A percentile compares a stretch with the other conserved stretches of the same genome.
Conservation (phyloP, 1,284 basidiomycete species). For the Ganoderma lucidum region DNA sequence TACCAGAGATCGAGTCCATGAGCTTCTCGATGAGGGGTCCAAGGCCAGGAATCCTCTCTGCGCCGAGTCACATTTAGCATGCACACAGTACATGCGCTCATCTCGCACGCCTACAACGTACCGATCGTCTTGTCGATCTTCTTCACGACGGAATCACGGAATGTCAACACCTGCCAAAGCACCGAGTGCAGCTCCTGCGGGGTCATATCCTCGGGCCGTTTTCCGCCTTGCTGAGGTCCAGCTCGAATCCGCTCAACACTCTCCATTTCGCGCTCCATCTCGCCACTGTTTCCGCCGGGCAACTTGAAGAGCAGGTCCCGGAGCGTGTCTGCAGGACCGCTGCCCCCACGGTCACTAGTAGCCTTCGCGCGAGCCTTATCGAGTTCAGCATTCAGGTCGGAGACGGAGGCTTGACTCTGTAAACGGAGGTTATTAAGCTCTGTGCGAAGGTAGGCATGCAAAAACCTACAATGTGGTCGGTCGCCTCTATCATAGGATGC, state of each 20-base stretch:
- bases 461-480: conserved; percentile 66
- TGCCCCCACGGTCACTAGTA: conserved; percentile 47
- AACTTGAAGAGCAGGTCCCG: conserved; percentile 64
- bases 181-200: conserved; percentile 88
- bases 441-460: too few species aligned
- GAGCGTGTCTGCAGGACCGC: conserved; percentile 51
- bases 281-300: conserved; percentile 64
- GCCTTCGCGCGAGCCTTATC: conserved; percentile 70
- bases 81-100: not conserved
- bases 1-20: conserved; percentile 75
- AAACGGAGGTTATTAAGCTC: not conserved
- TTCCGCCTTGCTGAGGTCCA: conserved; percentile 58
- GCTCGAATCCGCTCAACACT: conserved; percentile 76
- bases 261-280: conserved; percentile 81
- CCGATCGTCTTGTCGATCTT: conserved; percentile 88
- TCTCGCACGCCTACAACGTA: conserved; percentile 41
- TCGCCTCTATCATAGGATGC: conserved; percentile 58
- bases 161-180: conserved; percentile 88
- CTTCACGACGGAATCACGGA: conserved; percentile 86
- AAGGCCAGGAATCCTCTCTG: conserved; percentile 78
- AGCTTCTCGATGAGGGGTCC: conserved; percentile 84
- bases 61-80: not conserved
- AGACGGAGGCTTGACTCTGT: conserved; percentile 75
- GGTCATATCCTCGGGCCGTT: conserved; percentile 81
- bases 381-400: conserved; percentile 86